phyloP scores from a whole-genome alignment of 805 yeast genomes.

The Metschnikowia picachoensis region DNA sequence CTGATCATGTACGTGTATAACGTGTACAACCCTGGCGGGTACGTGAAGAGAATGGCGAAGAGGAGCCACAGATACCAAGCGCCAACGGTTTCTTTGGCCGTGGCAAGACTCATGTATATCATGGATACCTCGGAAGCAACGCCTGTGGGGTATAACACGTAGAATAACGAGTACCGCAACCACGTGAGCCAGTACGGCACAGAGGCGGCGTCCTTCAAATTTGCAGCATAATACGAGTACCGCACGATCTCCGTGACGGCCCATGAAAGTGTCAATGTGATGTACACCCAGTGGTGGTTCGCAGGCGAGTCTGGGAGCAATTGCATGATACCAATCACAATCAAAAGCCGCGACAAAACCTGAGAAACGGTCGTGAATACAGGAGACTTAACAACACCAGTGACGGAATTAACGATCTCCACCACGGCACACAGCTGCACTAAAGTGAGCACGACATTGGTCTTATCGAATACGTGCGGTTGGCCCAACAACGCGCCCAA shows the following conservation, averaged over 20 bases:
- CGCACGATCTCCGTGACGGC: conserved; percentile 89
- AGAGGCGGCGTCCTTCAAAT: conserved; percentile 44
- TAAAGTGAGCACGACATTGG: conserved; percentile 53
- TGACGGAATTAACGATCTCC: conserved; percentile 73
- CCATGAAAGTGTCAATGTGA: conserved; percentile 79
- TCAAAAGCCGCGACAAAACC: conserved; percentile 76
- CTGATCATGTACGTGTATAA: conserved; percentile 83
- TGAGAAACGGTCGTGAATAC: conserved; percentile 80
- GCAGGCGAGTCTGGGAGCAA: conserved; percentile 73
- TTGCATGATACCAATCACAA: conserved; percentile 79
- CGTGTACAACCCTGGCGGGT: conserved; percentile 83
- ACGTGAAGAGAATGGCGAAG: conserved; percentile 55
- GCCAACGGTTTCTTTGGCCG: conserved; percentile 55
- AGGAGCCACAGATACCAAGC: conserved; percentile 51
- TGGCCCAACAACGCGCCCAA: conserved; percentile 47
- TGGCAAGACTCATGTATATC: conserved; percentile 65
- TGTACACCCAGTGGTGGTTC: conserved; percentile 52
- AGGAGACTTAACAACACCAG: conserved; percentile 85
- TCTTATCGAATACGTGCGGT: conserved; percentile 58
- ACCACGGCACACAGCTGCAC: conserved; percentile 78
- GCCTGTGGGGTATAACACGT: conserved; percentile 84
- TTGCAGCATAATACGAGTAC: conserved; percentile 81
- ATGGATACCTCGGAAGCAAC: conserved; percentile 79
- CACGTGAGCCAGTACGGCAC: conserved; percentile 60
- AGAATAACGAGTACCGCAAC: conserved; percentile 80